Base-by-base conservation (phyloP, 2,329 filamentous ascomycete species). In the Mycosphaerella arachidis region DNA sequence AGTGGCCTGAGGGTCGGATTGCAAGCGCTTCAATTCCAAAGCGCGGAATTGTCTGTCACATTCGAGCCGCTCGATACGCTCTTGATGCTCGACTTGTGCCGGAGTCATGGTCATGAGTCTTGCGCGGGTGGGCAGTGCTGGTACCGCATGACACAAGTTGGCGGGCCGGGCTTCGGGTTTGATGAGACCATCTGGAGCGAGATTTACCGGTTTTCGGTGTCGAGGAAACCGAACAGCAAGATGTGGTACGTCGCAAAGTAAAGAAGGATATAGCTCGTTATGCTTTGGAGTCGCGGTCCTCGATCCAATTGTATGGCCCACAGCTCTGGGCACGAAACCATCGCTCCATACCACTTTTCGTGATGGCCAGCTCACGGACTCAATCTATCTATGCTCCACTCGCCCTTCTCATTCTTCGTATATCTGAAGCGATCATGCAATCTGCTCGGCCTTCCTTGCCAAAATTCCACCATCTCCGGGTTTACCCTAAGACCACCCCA, bases 391-490 rank as follows among this genome's bases (percentile, higher is more conserved):
- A 94, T 76, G 70, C 57, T 76, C 76, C 66, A 72, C 73, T 74
- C 18, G 68, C 74, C 10, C 68, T 75, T 55, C 52, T 67, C 66
- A 53, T 84, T 81, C 73, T 84, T 86, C 58, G 86, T 85, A 77
- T 97, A 97, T 63, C 87, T 83, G 74, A 99, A 97, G 27, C 94
- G 88, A 80, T 99, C 94, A 77, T 99, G 94, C 75, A 99, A 77
- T 61, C 94, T 83, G 77, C 88, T 96, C 72, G 91, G 84, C 69
- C 94, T 84, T 2, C 94, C 94, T 80, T 97, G 92, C 85, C 94
- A 99, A 74, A 99, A 99, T 82, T 99, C 94, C 53, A 99, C 83
- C 68, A 86, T 84, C 71, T 92, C 89, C 0, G 94, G 93, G 64
- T 92, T 82, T 61, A 99, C 84, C 68, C 93, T 86, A 73, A 97